These are phyloP conservation scores for Emericellopsis atlantica DNA, from an alignment of 2,329 filamentous ascomycete genomes.

Conservation along the genomic window DNA sequence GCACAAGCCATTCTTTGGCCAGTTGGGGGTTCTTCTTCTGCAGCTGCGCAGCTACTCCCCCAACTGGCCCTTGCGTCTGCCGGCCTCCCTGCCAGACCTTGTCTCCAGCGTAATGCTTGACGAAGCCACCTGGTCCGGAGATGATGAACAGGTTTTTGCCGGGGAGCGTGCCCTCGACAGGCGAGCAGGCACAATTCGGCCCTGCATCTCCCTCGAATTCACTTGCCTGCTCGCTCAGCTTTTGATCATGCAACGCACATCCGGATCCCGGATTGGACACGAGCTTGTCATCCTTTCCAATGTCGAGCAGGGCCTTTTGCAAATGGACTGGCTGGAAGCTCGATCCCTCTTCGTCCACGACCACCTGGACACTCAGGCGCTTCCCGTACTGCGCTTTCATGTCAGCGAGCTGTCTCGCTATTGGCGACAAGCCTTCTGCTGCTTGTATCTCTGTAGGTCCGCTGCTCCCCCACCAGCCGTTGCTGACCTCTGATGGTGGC, in stretches of 20 bases:
- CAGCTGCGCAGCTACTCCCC: conserved; percentile 53
- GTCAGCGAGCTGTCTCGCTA: conserved; percentile 50
- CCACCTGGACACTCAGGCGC: conserved; percentile 56
- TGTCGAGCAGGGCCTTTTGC: conserved; percentile 12
- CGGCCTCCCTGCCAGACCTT: conserved; percentile 63
- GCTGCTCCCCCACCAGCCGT: conserved; percentile 11
- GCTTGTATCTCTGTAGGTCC: conserved; percentile 7
- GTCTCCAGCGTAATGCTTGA: conserved; percentile 64
- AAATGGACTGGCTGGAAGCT: conserved; percentile 48
- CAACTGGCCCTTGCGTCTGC: conserved; percentile 63
- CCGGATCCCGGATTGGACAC: conserved; percentile 5
- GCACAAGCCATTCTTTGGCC: conserved; percentile 33
- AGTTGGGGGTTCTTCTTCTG: conserved; percentile 27
- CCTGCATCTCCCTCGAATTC: conserved; percentile 13
- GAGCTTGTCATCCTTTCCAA: neutral
- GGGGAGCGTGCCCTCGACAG: conserved; percentile 8
- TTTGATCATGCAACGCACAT: conserved; percentile 17
- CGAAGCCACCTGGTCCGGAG: conserved; percentile 84
- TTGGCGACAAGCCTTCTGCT: conserved; percentile 20
- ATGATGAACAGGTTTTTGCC: conserved; percentile 63
- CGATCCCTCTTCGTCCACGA: conserved; percentile 67
- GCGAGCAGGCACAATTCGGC: conserved; percentile 14
- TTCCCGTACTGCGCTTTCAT: conserved; percentile 39
- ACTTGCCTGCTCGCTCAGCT: conserved; percentile 13
- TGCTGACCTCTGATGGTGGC: neutral